Base-by-base conservation (phyloP, 805 yeast species). In the Clavispora fructus region DNA sequence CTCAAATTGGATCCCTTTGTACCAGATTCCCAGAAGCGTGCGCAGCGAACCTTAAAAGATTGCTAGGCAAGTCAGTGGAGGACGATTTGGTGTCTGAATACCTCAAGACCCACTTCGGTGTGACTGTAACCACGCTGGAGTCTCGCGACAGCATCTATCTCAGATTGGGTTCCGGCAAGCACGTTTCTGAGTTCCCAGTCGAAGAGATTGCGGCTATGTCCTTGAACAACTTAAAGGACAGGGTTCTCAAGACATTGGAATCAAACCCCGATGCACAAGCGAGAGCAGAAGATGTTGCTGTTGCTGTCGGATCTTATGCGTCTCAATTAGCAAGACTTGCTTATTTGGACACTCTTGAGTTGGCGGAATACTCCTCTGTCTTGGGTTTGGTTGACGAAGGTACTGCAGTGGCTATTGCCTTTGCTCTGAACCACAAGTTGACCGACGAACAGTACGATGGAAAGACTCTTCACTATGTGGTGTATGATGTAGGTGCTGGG, bases 401-500 rank as follows among this genome's bases (percentile, higher is more conserved):
- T 13, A 68, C 88, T n/a, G 94, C 98, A 2, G 89, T 88, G 13
- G 96, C 95, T 1, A 66, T 87, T 39, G 87, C 89, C 58, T 91
- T 80, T 62, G 87, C 88, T 1, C 73, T 86, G 29, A 74, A 77
- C 39, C 77, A 77, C 49, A 64, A 65, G 31, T 59, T 63, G 7
- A 63, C 62, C 3, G 55, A 59, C 17, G 74, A 72, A 3, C 68
- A 68, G 40, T 64, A 58, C 45, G 55, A 61, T 32, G 65, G 54
- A 31, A 53, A 48, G 27, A 76, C 73, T 46, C 80, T 79, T 55
- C 75, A 80, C 57, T 87, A 87, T 60, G 61, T 89, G 42, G 77
- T 94, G 31, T 89, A 84, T 61, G 99, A 94, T 63, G 79, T 87
- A 78, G 99, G 99, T 40, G 92, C 96, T 6, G 95, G 95, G 1